Evolutionary conservation across 2,329 filamentous ascomycete genomes (phyloP).

Genomic region (Nothophoma quercina): DNA sequence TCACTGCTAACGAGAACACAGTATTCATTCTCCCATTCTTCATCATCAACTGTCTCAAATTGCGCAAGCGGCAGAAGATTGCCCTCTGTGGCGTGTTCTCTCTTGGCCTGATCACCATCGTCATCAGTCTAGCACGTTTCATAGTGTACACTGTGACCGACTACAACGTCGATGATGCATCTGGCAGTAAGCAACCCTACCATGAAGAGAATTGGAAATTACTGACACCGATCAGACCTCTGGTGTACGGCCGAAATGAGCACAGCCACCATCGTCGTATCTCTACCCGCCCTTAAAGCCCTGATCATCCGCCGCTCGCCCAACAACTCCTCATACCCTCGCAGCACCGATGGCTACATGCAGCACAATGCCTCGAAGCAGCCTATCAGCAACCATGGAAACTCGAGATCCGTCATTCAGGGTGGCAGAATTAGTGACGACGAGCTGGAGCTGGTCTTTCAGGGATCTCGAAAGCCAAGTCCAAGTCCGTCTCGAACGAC

Average conservation of each 20-base stretch:
- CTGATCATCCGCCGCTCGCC: constrained; percentile 22
- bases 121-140: constrained; percentile 31
- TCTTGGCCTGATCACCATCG: constrained; percentile 30
- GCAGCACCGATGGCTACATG: constrained; percentile 25
- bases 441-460: constrained; percentile 27
- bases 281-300: constrained; percentile 28
- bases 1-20: neutral
- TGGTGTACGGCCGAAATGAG: constrained; percentile 36
- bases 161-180: constrained; percentile 26
- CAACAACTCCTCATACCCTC: constrained; percentile 13
- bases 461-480: constrained; percentile 21
- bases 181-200: constrained; percentile 23
- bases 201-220: neutral
- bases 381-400: neutral
- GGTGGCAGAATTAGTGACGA: constrained; percentile 22
- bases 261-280: constrained; percentile 30
- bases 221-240: constrained; percentile 16
- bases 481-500: neutral
- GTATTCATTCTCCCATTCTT: constrained; percentile 35
- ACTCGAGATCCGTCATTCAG: constrained; percentile 15
- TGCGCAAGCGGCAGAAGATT: constrained; percentile 33
- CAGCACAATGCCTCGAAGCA: constrained; percentile 9
- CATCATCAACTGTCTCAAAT: constrained; percentile 30
- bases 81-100: constrained; percentile 33
- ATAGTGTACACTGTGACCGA: constrained; percentile 27